Percentiles rank a stretch among this genome's conserved stretches.
These are phyloP conservation scores for Neonectria coccinea DNA, from an alignment of 2,329 filamentous ascomycete genomes.

Conservation along the genomic window DNA sequence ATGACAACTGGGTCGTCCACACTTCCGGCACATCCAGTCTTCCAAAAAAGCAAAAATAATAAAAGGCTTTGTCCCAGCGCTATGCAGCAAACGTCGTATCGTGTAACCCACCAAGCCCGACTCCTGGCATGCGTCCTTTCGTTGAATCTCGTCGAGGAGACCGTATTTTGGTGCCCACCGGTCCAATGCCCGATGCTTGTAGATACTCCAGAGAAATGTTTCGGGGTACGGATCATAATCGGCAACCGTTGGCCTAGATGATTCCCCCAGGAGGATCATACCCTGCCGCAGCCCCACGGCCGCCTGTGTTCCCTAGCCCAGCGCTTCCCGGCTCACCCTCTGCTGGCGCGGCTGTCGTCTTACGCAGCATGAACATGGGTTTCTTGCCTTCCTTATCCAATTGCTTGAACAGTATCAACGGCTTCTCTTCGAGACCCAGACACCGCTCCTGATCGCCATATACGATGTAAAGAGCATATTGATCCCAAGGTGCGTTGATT, in stretches of 20 bases:
- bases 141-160: slow-evolving; percentile 20
- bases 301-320: slow-evolving; percentile 59
- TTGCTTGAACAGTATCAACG: slow-evolving; percentile 96
- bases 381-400: slow-evolving; percentile 97
- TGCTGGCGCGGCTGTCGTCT: slow-evolving; percentile 66
- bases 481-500: slow-evolving; percentile 96
- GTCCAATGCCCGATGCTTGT: slow-evolving; percentile 15
- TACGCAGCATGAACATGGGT: slow-evolving; percentile 98
- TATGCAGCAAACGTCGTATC: slow-evolving; percentile 32
- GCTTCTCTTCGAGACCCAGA: slow-evolving; percentile 90
- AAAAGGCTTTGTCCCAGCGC: slow-evolving; percentile 26
- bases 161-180: slow-evolving; percentile 40
- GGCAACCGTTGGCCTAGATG: slow-evolving; percentile 55
- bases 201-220: slow-evolving; percentile 14
- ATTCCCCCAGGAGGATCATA: slow-evolving; percentile 72
- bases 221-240: slow-evolving; percentile 17
- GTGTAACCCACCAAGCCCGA: slow-evolving; percentile 33
- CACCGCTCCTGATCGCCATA: slow-evolving; percentile 99
- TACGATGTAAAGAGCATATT: slow-evolving; percentile 98
- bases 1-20: slow-evolving; percentile 9
- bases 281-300: slow-evolving; percentile 58
- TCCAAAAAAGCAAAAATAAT: slow-evolving; percentile 27
- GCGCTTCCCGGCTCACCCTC: slow-evolving; percentile 68
- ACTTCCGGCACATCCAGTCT: not conserved
- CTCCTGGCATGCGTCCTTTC: slow-evolving; percentile 34